These are phyloP conservation scores for Agapanthus africanus DNA, from an alignment of 106 monocot species.

Conservation along the genomic window DNA sequence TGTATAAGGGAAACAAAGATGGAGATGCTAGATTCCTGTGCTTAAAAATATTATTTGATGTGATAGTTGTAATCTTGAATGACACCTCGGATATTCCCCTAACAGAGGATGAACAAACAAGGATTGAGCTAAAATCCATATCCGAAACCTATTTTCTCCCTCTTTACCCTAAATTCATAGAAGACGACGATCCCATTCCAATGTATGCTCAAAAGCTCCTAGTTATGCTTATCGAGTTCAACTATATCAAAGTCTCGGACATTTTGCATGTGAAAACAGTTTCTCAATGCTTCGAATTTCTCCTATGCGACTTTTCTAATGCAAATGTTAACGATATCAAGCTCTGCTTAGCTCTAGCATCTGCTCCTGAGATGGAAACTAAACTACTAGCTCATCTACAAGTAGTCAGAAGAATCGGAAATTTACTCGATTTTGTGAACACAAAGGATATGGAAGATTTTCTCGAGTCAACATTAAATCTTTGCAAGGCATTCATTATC, in stretches of 20 bases:
- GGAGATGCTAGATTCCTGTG: conserved; percentile 91
- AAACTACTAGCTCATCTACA: conserved; percentile 55
- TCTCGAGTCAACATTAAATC: conserved; percentile 71
- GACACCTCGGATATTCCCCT: conserved; percentile 19
- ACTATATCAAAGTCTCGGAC: conserved; percentile 65
- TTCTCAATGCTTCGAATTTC: conserved; percentile 78
- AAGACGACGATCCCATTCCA: conserved; percentile 98
- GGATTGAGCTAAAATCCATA: conserved; percentile 45
- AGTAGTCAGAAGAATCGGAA: conserved; percentile 84
- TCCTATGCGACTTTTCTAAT: conserved; percentile 68
- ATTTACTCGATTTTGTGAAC: conserved; percentile 84
- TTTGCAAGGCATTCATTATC: conserved; percentile 84
- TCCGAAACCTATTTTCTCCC: conserved; percentile 68
- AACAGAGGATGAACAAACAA: conserved; percentile 22
- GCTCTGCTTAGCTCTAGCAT: conserved; percentile 77
- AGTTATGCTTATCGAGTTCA: conserved; percentile 79
- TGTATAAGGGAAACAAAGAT: conserved; percentile 96
- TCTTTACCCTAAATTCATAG: conserved; percentile 66
- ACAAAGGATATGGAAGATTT: conserved; percentile 94
- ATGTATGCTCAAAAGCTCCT: conserved; percentile 97
- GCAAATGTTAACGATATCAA: conserved; percentile 92
- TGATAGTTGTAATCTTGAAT: conserved; percentile 61
- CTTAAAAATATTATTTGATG: conserved; percentile 84
- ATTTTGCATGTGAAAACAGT: conserved; percentile 67
- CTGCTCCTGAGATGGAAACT: conserved; percentile 90